Evolutionary conservation across 2,329 filamentous ascomycete species (phyloP), one percentile per base, ranked within the genome.

Genomic region (Parascedosporium putredinis): DNA sequence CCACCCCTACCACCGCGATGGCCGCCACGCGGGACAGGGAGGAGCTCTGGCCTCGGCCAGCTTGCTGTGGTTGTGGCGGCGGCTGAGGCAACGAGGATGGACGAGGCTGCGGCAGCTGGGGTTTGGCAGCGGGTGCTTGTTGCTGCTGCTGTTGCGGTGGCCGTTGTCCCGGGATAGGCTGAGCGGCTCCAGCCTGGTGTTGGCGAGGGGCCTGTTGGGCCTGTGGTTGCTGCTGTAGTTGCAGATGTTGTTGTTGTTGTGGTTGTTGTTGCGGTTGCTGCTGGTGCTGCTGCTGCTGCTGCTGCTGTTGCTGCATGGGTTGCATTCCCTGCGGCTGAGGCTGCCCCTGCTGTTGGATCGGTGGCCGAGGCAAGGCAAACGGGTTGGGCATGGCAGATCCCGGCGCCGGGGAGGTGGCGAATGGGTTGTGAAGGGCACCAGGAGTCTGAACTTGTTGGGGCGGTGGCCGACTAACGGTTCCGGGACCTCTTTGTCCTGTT

Each of bases 11-110:
- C 59, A 22, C 67, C 68, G 23, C 68, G 62, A 2, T 51, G 52
- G 25, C 67, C 68, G 7, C 69, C 67, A 25, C 68, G 63, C 29
- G 67, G 66, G 59, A 71, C 64, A 0, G 69, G 69, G 12, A 72
- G 66, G 65, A 61, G n/a, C 54, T 58, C 4, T 56, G 54, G 12
- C 33, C 49, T 23, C 47, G 18, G 22, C 27, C 20, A 16, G 14
- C 25, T 34, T 47, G 45, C 18, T 47, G 45, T 3, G 12, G 43
- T 18, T 31, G 36, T 12, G 36, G 36, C 18, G 36, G 36, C 3
- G 36, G 36, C 10, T 40, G 36, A 22, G 36, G 36, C 36, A 40
- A 23, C 5, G 36, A 40, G 9, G 58, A 53, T n/a, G 47, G 54
- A 20, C 57, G 57, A 12, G 27, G 45, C 34, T 55, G 55, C 20